Base-by-base conservation (phyloP, 1,284 basidiomycete genomes). In the Tremellales sp. region DNA sequence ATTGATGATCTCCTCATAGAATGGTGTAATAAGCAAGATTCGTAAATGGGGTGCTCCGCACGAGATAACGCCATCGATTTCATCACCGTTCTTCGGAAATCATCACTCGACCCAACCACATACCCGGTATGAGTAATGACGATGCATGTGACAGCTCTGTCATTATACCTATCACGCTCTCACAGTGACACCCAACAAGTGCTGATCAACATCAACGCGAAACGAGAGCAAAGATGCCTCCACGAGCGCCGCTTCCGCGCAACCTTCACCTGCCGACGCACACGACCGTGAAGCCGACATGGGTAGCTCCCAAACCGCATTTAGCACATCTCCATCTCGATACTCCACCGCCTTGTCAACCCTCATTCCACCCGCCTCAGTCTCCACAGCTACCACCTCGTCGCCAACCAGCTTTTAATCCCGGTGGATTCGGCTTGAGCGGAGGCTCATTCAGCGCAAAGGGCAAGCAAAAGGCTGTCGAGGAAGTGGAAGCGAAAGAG, bases 191-290 rank as follows among this genome's bases (percentile, higher is more conserved):
- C n/a, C n/a, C n/a, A n/a, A n/a, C n/a, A n/a, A n/a, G n/a, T n/a
- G n/a, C n/a, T n/a, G n/a, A n/a, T n/a, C n/a, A n/a, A n/a, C 72
- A 75, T 91, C 71, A 85, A 81, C 63, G 89, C 91, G 78, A 91
- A 72, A 57, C 48, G 6, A 17, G 3, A 19, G 2, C 15, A 27
- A 36, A 36, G 33, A 36, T 36, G 33, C 33, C 33, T 15, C 33
- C 33, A 6, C 5, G 33, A 36, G 45, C 56, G 4, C 40, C 52
- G 1, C 42, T 56, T 7, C 52, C 55, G 7, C 56, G 56, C 7
- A 45, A 46, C 4, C 35, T 58, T 21, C 52, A 57, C 33, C 43
- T 56, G 5, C 58, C 58, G 12, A 33, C 52, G 2, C 40, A 48
- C n/a, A 40, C 27, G 19, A 31, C 51, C 6, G 13, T 36, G 12